These are phyloP conservation scores for Fusarium verticillioides DNA, from an alignment of 2,329 filamentous ascomycete genomes.

Conservation along the genomic window DNA sequence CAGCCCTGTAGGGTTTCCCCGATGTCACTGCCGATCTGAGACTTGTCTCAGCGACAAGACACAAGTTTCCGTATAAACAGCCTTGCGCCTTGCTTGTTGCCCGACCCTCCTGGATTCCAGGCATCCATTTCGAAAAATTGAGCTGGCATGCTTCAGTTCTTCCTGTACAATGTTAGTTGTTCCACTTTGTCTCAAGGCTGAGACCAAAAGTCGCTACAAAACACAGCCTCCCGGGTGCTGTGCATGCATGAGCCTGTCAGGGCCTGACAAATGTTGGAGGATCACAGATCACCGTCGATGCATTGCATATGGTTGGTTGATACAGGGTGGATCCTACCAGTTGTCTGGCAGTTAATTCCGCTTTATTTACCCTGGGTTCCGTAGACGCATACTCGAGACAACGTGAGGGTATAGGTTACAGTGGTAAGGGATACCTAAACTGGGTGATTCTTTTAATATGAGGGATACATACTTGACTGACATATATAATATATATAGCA, in stretches of 20 bases:
- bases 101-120: constrained; percentile 4
- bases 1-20: constrained; percentile 42
- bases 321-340: not conserved
- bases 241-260: constrained; percentile 21
- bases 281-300: constrained; percentile 14
- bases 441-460: not conserved
- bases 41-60: constrained; percentile 33
- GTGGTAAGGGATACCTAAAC: not conserved
- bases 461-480: not conserved
- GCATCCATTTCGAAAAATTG: constrained; percentile 15
- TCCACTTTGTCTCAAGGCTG: constrained; percentile 44
- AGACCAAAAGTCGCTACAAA: constrained; percentile 30
- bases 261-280: constrained; percentile 14
- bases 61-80: constrained; percentile 1
- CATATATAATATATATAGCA: too few relatives aligned
- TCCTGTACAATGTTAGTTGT: constrained; percentile 26
- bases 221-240: constrained; percentile 32
- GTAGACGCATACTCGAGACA: not conserved
- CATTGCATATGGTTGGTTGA: not conserved
- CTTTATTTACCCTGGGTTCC: not conserved
- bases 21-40: constrained; percentile 40
- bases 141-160: constrained; percentile 6
- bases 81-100: constrained; percentile 5
- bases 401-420: not conserved
- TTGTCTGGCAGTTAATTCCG: not conserved